Base-by-base conservation (phyloP, 2,329 filamentous ascomycete species). In the Parastagonospora avenae region DNA sequence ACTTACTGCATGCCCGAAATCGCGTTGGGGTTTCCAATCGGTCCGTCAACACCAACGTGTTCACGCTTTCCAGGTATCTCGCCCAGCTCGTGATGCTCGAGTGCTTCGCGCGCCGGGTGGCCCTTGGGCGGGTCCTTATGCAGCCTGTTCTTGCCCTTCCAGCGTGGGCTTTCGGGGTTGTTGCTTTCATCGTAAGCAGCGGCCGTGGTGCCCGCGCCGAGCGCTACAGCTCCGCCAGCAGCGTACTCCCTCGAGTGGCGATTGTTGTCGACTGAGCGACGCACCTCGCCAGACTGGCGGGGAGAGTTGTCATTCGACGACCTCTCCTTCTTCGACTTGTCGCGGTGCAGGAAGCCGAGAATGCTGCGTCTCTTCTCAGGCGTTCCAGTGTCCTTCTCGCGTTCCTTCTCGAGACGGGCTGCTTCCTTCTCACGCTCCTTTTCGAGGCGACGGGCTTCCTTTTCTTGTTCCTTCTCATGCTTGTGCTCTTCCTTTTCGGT, bases 61-160 rank as follows among this genome's bases (percentile, higher is more conserved):
- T 67, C 57, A 8, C 54, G 52, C 54, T 64, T 66, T 8, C 58
- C 62, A 15, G 29, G 19, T 31, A 54, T 52, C 14, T 55, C 55
- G 42, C 43, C 38, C n/a, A 52, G 38, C 2, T 51, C 48, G 12
- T 57, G 55, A 28, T 64, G 53, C 43, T 68, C 58, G 48, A 68
- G 46, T 7, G 62, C 55, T 14, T 72, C 66, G 5, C 63, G 50
- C 7, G 66, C 69, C 2, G 68, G 68, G 50, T 75, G 67, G 2
- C 68, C 70, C 29, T 61, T 58, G 6, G 75, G 74, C 8, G 75
- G 74, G 19, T 76, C 73, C 55, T 78, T 77, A 60, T 76, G 74
- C 35, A 78, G 59, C 15, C 64, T 71, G 47, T 75, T 68, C 32
- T 67, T 67, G 12, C 66, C 65, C 28, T 71, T 63, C 50, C 66